Percentiles rank a stretch among this genome's conserved stretches.
phyloP scores from a whole-genome alignment of 148 eudicot genomes.

The Persicaria maculosa region DNA sequence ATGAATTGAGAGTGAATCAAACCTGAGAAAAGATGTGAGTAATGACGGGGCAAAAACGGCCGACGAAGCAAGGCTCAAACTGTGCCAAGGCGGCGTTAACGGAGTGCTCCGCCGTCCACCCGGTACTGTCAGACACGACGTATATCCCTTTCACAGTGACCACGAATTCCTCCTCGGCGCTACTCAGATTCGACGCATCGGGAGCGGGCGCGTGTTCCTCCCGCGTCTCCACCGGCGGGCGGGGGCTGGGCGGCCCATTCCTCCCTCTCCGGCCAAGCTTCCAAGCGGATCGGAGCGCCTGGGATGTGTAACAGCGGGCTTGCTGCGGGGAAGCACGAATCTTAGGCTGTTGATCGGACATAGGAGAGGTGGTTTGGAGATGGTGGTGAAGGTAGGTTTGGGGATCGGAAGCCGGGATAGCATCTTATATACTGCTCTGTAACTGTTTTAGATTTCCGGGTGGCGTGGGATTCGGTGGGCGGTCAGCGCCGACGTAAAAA shows the following conservation, averaged over 20 bases:
- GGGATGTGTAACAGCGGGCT: constrained; percentile 64
- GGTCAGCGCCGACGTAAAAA: background rate
- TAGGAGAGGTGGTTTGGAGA: constrained; percentile 14
- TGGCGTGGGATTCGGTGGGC: background rate
- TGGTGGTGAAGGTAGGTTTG: background rate
- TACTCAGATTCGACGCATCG: background rate
- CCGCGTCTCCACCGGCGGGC: background rate
- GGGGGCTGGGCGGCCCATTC: background rate
- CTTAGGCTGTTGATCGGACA: constrained; percentile 26
- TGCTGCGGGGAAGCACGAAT: background rate
- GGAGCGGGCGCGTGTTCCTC: background rate
- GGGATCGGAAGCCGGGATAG: constrained; percentile 2
- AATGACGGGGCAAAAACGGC: constrained; percentile 66
- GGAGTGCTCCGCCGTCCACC: constrained; percentile 92
- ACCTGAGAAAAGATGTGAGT: constrained; percentile 86
- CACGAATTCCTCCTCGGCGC: constrained; percentile 21
- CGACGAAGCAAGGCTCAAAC: constrained; percentile 83
- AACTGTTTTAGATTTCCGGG: background rate
- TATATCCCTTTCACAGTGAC: constrained; percentile 44
- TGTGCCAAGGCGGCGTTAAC: constrained; percentile 88
- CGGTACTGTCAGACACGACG: constrained; percentile 88
- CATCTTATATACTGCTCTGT: background rate
- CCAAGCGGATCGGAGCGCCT: constrained; percentile 60
- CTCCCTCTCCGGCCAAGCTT: constrained; percentile 40
- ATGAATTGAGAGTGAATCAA: constrained; percentile 18